Conservation (phyloP, 1,139 yeast species). For the Pichia sp. region DNA sequence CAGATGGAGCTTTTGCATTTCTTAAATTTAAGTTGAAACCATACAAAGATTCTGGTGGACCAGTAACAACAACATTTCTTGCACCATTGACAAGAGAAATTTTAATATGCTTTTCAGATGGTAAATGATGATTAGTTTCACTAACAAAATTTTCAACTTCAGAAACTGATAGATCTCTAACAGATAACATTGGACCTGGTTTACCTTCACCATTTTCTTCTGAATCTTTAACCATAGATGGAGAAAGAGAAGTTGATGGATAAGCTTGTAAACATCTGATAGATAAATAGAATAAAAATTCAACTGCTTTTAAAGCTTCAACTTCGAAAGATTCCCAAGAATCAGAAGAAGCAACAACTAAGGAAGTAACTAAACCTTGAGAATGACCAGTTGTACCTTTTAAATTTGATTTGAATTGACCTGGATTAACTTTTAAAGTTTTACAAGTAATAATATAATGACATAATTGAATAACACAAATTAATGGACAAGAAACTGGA, state of each 20-base stretch:
- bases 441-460: constrained; percentile 88
- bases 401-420: constrained; percentile 66
- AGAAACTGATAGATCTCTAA: constrained; percentile 74
- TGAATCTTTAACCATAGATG: constrained; percentile 88
- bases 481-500: constrained; percentile 92
- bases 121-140: constrained; percentile 88
- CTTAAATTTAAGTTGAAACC: constrained; percentile 90
- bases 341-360: constrained; percentile 80
- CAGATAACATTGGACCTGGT: constrained; percentile 95
- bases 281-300: constrained; percentile 87
- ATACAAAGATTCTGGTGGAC: constrained; percentile 97
- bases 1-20: constrained; percentile 91
- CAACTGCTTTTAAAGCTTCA: constrained; percentile 70
- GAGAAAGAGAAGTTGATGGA: constrained; percentile 92
- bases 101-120: constrained; percentile 82
- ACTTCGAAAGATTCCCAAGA: constrained; percentile 78
- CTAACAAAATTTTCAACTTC: constrained; percentile 77
- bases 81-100: constrained; percentile 93
- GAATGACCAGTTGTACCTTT: constrained; percentile 96
- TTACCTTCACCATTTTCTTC: constrained; percentile 92
- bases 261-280: constrained; percentile 83
- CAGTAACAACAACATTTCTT: constrained; percentile 88
- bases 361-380: constrained; percentile 92
- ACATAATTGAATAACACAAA: constrained; percentile 89
- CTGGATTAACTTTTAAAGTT: constrained; percentile 82